phyloP scores from a whole-genome alignment of 106 monocot species.

The Dendrobium officinale region DNA sequence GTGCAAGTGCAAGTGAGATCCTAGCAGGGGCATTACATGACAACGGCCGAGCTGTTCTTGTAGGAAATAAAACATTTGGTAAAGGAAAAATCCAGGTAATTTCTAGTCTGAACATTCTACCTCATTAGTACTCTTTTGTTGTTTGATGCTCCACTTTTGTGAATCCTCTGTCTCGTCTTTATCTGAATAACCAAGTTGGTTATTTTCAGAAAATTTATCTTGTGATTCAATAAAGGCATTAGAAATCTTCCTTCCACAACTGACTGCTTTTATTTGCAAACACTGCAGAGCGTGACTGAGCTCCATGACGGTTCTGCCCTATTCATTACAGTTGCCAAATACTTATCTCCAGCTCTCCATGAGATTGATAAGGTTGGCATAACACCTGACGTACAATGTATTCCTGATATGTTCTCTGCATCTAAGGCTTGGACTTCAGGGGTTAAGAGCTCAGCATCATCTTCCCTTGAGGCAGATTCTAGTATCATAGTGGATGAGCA shows the following conservation, averaged over 20 bases:
- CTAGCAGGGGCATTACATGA: constrained; percentile 92
- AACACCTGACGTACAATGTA: constrained; percentile 80
- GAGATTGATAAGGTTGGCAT: constrained; percentile 96
- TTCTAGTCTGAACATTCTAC: background rate
- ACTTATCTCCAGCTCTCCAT: constrained; percentile 81
- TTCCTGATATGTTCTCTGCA: constrained; percentile 38
- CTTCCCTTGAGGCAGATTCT: constrained; percentile 67
- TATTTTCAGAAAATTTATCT: too few species aligned
- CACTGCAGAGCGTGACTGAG: constrained; percentile 77
- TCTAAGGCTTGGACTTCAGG: constrained; percentile 8
- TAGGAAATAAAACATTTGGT: constrained; percentile 86
- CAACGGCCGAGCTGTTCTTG: constrained; percentile 89
- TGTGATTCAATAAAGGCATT: too few species aligned
- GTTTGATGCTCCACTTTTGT: too few species aligned
- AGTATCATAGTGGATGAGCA: constrained; percentile 94
- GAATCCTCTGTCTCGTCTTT: too few species aligned
- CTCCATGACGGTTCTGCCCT: constrained; percentile 87
- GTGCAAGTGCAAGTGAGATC: constrained; percentile 98
- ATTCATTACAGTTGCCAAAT: constrained; percentile 94
- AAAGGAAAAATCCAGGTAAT: constrained; percentile 96
- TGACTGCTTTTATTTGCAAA: too few species aligned
- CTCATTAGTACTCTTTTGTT: too few species aligned
- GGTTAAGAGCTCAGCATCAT: constrained; percentile 5
- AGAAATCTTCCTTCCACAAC: too few species aligned
- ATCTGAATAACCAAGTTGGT: too few species aligned